These are phyloP conservation scores for Aphanomyces stellatus DNA, from an alignment of 352 stramenopile species.

Conservation along the genomic window DNA sequence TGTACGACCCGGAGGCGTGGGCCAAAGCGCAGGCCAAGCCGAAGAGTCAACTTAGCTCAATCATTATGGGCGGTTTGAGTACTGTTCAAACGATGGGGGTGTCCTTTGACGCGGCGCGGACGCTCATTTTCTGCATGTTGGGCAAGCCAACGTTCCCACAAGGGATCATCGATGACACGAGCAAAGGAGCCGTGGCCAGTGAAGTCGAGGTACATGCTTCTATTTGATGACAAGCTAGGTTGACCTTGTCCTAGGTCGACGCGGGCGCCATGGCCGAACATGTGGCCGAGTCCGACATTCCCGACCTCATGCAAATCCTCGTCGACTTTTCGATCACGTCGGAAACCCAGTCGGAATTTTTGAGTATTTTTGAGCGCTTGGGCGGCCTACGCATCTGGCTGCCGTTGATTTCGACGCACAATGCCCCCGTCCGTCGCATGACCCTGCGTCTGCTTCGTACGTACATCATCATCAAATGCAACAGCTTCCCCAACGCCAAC, in stretches of 20 bases:
- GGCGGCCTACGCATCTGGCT: slow-evolving; percentile 77
- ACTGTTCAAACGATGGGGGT: slow-evolving; percentile 22
- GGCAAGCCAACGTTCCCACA: slow-evolving; percentile 45
- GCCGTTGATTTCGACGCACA: slow-evolving; percentile 62
- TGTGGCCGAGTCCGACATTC: slow-evolving; percentile 57
- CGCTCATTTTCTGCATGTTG: slow-evolving; percentile 83
- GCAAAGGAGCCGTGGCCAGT: neutral
- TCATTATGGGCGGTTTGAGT: neutral
- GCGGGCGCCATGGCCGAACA: slow-evolving; percentile 62
- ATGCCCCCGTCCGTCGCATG: slow-evolving; percentile 69
- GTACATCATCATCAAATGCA: slow-evolving; percentile 70
- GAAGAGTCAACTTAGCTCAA: neutral
- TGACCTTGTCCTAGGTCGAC: slow-evolving; percentile 30
- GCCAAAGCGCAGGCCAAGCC: slow-evolving; percentile 24
- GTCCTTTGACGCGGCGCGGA: slow-evolving; percentile 73
- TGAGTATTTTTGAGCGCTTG: slow-evolving; percentile 65
- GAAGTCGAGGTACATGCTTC: slow-evolving; percentile 17
- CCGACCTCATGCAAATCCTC: slow-evolving; percentile 63
- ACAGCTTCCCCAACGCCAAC: slow-evolving; percentile 29
- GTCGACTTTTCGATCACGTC: slow-evolving; percentile 70
- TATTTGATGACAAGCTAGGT: neutral
- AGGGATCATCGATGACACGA: slow-evolving; percentile 10
- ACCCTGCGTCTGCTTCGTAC: slow-evolving; percentile 67
- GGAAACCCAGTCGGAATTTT: slow-evolving; percentile 53
- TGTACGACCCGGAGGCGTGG: slow-evolving; percentile 55